Base-by-base conservation (phyloP, 139 green algal genomes). In the Pseudopediastrum boryanum region DNA sequence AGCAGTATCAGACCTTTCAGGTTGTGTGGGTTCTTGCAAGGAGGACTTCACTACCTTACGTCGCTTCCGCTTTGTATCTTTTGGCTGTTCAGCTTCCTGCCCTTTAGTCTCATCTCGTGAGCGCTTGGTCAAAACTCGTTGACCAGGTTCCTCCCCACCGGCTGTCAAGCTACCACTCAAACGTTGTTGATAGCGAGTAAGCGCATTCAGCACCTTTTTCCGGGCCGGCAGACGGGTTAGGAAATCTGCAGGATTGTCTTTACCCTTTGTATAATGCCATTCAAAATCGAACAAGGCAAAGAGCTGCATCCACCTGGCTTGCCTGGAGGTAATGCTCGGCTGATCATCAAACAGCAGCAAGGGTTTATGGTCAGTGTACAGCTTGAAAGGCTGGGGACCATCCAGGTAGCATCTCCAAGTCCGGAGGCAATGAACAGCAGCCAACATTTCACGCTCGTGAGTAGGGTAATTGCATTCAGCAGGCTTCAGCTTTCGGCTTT, bases 381-480 rank as follows among this genome's bases (percentile, higher is more conserved):
- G 13, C 2, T 43, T 68, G 27, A 81, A n/a, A 2, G n/a, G n/a
- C n/a, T 44, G 38, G 21, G 27, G 42, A 3, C 79, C 79, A 13
- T 82, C 50, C 0, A 90, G 46, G 33, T 88, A 90, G 38, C 72
- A 73, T 7, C 85, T 39, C 87, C 83, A 91, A n/a, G 83, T 2
- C 7, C 71, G 44, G 2, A 86, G 25, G 0, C 76, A 66, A 9
- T 79, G 23, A 2, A 87, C 59, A 21, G 91, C 69, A 21, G 65
- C 89, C 0, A 90, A 46, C 36, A 88, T 46, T n/a, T 92, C 83
- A 12, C 85, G 83, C 13, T 90, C 85, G n/a, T 36, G 52, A 13
- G 72, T 81, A 0, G 71, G 44, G 67, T 92, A 94, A 42, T 85
- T 85, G 2, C 13, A 29, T 56, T 92, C 75, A 33, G 86, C 75